Conservation (phyloP, 2,329 filamentous ascomycete genomes). For the Verticillium nubilum region DNA sequence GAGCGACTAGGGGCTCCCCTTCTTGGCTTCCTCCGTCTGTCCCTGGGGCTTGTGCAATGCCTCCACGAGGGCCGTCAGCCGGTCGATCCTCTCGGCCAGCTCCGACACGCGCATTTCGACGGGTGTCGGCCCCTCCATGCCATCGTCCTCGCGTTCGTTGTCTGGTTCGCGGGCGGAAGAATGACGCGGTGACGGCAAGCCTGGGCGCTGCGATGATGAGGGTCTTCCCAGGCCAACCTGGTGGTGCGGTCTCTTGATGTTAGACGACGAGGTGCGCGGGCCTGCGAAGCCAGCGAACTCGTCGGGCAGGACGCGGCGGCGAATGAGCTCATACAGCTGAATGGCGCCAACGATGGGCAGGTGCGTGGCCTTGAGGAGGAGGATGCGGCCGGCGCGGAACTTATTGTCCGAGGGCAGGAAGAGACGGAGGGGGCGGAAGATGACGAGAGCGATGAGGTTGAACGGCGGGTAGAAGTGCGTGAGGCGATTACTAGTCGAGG, state of each 20-base stretch:
- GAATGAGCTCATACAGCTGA: slow-evolving; percentile 57
- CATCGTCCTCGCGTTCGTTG: slow-evolving; percentile 25
- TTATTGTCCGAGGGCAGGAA: slow-evolving; percentile 57
- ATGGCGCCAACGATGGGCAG: slow-evolving; percentile 66
- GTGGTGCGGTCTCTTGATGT: slow-evolving; percentile 15
- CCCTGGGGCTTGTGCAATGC: slow-evolving; percentile 34
- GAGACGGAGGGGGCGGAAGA: slow-evolving; percentile 67
- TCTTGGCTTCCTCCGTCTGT: not conserved
- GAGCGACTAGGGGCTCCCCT: not conserved
- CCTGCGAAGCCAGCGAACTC: slow-evolving; percentile 45
- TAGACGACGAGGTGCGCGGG: slow-evolving; percentile 24
- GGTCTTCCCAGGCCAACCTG: slow-evolving; percentile 15
- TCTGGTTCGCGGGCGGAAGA: slow-evolving; percentile 11
- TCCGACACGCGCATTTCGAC: slow-evolving; percentile 49
- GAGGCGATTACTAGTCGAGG: slow-evolving; percentile 62
- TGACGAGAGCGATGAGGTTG: slow-evolving; percentile 67
- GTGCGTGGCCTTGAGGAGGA: slow-evolving; percentile 58
- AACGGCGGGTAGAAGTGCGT: slow-evolving; percentile 65
- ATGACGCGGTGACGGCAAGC: slow-evolving; percentile 14
- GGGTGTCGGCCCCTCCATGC: slow-evolving; percentile 28
- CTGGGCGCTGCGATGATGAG: slow-evolving; percentile 16
- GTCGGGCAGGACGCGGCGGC: slow-evolving; percentile 30
- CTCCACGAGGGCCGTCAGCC: slow-evolving; percentile 47
- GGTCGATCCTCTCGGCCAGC: slow-evolving; percentile 52
- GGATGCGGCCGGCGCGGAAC: slow-evolving; percentile 57